phyloP scores from a whole-genome alignment of 2,329 filamentous ascomycete genomes.

The Ascocoryne sarcoides region DNA sequence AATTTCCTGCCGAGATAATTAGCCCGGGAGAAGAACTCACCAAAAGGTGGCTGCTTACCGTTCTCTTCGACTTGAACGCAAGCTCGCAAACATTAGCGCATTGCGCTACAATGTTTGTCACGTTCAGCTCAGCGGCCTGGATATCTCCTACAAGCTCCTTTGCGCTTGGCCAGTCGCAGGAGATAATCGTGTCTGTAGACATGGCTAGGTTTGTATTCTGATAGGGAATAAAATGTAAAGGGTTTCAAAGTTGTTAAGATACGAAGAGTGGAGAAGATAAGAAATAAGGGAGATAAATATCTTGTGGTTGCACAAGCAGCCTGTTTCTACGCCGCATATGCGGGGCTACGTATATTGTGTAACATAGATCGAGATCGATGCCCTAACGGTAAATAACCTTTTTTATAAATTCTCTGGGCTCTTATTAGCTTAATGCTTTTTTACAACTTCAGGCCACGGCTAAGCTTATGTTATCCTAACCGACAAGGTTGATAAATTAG shows the following conservation, averaged over 20 bases:
- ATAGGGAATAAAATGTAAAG: not conserved
- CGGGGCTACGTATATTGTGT: no score
- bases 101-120: not conserved
- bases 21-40: not conserved
- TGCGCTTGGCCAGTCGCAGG: not conserved
- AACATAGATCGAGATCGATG: no score
- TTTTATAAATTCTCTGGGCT: no score
- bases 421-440: no score
- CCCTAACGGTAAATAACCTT: no score
- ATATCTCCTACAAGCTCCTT: not conserved
- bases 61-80: not conserved
- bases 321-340: no score
- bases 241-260: not conserved
- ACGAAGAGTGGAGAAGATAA: not conserved
- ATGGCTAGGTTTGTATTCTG: not conserved
- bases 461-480: no score
- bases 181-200: not conserved
- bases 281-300: not conserved
- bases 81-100: slow-evolving; percentile 1
- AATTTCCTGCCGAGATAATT: not conserved
- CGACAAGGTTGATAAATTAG: no score
- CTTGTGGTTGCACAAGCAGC: no score
- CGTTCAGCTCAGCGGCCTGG: slow-evolving; percentile 1
- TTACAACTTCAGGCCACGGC: no score
- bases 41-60: not conserved